phyloP scores from a whole-genome alignment of 495 filamentous ascomycete genomes.

The Pseudoneurospora amorphoporcata region DNA sequence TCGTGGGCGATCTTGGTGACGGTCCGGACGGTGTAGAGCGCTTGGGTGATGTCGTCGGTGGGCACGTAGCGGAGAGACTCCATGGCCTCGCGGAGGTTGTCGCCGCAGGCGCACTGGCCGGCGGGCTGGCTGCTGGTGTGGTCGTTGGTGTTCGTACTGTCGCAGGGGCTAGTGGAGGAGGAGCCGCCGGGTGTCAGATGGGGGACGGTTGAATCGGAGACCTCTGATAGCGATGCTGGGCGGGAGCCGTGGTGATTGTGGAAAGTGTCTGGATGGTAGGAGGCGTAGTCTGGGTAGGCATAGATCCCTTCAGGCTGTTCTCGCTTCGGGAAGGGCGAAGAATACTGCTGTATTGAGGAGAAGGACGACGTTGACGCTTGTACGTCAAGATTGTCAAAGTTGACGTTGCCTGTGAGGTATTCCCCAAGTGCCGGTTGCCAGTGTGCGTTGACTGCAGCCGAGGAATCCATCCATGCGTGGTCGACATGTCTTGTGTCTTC shows the following conservation, averaged over 20 bases:
- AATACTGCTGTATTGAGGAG: not conserved
- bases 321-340: not conserved
- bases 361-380: not conserved
- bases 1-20: constrained; percentile 46
- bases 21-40: constrained; percentile 46
- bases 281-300: not conserved
- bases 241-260: not conserved
- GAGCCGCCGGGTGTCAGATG: not conserved
- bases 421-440: not conserved
- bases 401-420: not conserved
- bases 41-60: constrained; percentile 25
- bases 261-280: not conserved
- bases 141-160: not conserved
- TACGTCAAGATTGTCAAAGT: not conserved
- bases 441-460: not conserved
- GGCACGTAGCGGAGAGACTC: constrained; percentile 36
- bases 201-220: not conserved
- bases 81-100: constrained; percentile 34
- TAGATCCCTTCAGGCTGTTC: not conserved
- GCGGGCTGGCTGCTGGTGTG: not conserved
- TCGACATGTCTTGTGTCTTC: not conserved
- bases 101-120: constrained; percentile 26
- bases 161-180: not conserved
- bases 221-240: not conserved
- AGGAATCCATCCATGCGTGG: not conserved